Conservation (phyloP, 768 basidiomycete genomes). For the Mycena galopus region DNA sequence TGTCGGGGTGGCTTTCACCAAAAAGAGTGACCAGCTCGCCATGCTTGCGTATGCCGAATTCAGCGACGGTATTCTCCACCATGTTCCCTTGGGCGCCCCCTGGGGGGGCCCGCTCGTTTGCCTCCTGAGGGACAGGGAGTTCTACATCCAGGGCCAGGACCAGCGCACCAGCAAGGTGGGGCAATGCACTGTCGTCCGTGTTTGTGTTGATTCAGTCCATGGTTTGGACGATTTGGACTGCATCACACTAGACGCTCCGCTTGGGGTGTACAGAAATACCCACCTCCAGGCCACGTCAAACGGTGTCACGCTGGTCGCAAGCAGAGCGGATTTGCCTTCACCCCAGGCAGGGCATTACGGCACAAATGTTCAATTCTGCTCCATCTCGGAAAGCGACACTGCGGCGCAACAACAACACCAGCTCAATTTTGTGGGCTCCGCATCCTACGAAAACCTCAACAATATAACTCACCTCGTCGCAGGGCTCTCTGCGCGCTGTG, state of each 20-base stretch:
- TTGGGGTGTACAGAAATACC: neutral
- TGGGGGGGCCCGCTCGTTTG: neutral
- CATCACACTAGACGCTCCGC: neutral
- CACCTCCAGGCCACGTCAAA: neutral
- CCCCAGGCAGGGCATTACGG: neutral
- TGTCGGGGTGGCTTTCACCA: slow-evolving; percentile 11
- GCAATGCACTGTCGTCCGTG: neutral
- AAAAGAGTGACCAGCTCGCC: neutral
- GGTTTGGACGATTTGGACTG: neutral
- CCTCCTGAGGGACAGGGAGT: neutral
- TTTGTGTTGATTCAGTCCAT: neutral
- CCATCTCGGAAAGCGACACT: neutral
- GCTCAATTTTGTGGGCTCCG: neutral
- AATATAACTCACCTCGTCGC: neutral
- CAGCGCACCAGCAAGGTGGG: neutral
- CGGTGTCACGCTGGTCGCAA: slow-evolving; percentile 3
- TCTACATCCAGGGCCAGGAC: slow-evolving; percentile 6
- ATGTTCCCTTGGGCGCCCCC: slow-evolving; percentile 2
- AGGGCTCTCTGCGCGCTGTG: neutral
- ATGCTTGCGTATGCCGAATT: slow-evolving; percentile 14
- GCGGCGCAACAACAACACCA: too few relatives aligned
- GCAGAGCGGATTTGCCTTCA: neutral
- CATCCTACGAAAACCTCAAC: neutral
- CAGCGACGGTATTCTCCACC: neutral
- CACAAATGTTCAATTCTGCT: slow-evolving; percentile 13